Evolutionary conservation across 352 stramenopile genomes (phyloP), one percentile per base, ranked within the genome.

Genomic region (Globisporangium perplexum): DNA sequence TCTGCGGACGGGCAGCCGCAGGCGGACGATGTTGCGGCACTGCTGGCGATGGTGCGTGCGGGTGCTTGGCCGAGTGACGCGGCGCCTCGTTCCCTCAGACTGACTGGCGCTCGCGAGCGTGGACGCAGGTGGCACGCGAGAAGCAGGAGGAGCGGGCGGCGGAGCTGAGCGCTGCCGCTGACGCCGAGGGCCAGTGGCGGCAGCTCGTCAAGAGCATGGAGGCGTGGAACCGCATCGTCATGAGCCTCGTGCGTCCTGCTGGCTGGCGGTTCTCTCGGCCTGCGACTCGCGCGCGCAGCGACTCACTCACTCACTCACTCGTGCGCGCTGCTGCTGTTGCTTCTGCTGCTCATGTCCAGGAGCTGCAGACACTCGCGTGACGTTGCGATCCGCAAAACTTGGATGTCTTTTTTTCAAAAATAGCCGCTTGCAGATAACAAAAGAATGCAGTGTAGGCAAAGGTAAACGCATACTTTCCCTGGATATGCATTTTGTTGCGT

Each of bases 121-220:
- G 15, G 45, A 28, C 23, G 41, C 55, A 88, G 77, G 69, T 72
- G 38, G 51, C 52, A 20, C 45, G 47, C n/a, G 47, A 83, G 30
- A 69, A 87, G 57, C 76, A 68, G 30, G 68, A 56, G 4, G 63
- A 79, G 23, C 48, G 73, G 56, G 65, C 12, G 53, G 65, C 1
- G 63, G 64, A 4, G 26, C 36, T n/a, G 8, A 15, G 17, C 31
- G 53, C 48, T 11, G 36, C 57, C 5, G 64, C 47, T 11, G 78
- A 84, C 35, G 64, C 71, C 10, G 81, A 91, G 65, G 69, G 50
- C 11, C 70, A 87, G 50, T 93, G 83, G 83, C 78, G 78, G 11
- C 71, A 86, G 47, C 67, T 93, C 6, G 78, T 93, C 23, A 88
- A 88, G 70, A 86, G 75, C 65, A 93, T 93, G 81, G 83, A 93